Evolutionary conservation across 2,329 filamentous ascomycete genomes (phyloP).

Genomic region (Rhynchosporium graminicola): DNA sequence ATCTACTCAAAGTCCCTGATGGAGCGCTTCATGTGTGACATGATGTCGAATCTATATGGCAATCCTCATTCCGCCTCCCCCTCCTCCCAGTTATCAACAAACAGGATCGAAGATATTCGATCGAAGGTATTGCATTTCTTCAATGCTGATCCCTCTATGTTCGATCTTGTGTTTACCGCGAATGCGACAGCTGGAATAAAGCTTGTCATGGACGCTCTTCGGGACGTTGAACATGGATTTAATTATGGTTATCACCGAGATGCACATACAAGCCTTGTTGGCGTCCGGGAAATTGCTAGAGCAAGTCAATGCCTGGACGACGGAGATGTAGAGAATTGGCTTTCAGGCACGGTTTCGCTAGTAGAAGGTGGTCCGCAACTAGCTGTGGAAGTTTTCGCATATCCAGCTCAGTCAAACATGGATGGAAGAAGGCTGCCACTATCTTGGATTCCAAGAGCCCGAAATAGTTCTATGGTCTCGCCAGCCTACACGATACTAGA

Average conservation of each 20-base stretch:
- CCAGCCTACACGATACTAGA: slow-evolving; percentile 71
- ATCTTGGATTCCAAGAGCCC: slow-evolving; percentile 59
- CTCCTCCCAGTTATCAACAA: slow-evolving; percentile 75
- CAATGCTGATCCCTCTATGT: slow-evolving; percentile 76
- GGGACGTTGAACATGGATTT: slow-evolving; percentile 69
- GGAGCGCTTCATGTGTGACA: slow-evolving; percentile 69
- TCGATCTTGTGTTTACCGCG: slow-evolving; percentile 86
- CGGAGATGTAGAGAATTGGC: slow-evolving; percentile 64
- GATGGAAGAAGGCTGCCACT: slow-evolving; percentile 76
- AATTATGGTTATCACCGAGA: slow-evolving; percentile 81
- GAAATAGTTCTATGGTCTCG: slow-evolving; percentile 29
- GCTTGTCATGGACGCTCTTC: slow-evolving; percentile 76
- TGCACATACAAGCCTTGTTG: slow-evolving; percentile 85
- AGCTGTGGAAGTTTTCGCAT: slow-evolving; percentile 65
- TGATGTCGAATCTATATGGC: slow-evolving; percentile 78
- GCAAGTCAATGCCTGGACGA: slow-evolving; percentile 68
- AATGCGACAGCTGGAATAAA: slow-evolving; percentile 94
- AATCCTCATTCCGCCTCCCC: slow-evolving; percentile 89
- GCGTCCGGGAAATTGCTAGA: slow-evolving; percentile 70
- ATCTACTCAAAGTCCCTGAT: slow-evolving; percentile 78
- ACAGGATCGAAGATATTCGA: slow-evolving; percentile 74
- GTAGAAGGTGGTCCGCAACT: slow-evolving; percentile 31
- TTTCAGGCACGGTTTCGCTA: slow-evolving; percentile 46
- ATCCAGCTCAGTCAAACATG: slow-evolving; percentile 92
- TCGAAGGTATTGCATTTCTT: slow-evolving; percentile 74